Percentiles rank a stretch among this genome's conserved stretches.
Evolutionary conservation across 73 alveolate species (phyloP).

Genomic region (Paraurostyla sp.): DNA sequence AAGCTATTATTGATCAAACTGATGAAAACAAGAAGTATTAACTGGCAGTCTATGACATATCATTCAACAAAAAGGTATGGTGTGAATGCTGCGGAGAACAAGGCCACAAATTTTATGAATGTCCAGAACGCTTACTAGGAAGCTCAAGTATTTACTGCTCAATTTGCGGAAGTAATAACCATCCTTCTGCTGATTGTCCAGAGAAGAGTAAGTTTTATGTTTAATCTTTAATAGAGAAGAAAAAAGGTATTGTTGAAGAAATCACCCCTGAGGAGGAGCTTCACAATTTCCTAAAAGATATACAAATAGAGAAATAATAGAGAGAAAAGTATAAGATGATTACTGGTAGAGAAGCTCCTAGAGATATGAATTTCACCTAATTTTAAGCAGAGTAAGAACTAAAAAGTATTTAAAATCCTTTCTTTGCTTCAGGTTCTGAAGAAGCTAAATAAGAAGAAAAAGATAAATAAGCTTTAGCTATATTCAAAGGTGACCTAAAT

Average conservation of each 20-base stretch:
- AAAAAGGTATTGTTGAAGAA: neutral
- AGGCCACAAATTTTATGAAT: conserved; percentile 94
- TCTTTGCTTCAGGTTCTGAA: conserved; percentile 44
- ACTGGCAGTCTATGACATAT: conserved; percentile 78
- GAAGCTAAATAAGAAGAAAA: neutral
- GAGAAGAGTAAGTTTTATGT: conserved; percentile 51
- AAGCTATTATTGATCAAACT: conserved; percentile 66
- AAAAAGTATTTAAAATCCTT: conserved; percentile 34
- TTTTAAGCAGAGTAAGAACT: conserved; percentile 33
- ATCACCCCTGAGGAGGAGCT: conserved; percentile 66
- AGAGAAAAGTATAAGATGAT: conserved; percentile 49
- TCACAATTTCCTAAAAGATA: conserved; percentile 51
- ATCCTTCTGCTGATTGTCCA: conserved; percentile 93
- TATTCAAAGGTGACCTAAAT: neutral
- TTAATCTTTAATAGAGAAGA: neutral
- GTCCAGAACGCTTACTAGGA: conserved; percentile 82
- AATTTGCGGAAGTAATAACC: conserved; percentile 87
- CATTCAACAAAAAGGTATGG: conserved; percentile 75
- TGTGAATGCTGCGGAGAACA: conserved; percentile 94
- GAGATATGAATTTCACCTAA: neutral
- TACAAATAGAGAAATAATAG: conserved; percentile 45
- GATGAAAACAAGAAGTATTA: conserved; percentile 82
- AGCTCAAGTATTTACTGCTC: conserved; percentile 80
- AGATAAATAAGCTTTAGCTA: neutral
- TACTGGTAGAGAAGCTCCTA: conserved; percentile 56